Percentiles rank a stretch among this genome's conserved stretches.
Conservation (phyloP, 2,329 filamentous ascomycete genomes). For the Colletotrichum destructivum region DNA sequence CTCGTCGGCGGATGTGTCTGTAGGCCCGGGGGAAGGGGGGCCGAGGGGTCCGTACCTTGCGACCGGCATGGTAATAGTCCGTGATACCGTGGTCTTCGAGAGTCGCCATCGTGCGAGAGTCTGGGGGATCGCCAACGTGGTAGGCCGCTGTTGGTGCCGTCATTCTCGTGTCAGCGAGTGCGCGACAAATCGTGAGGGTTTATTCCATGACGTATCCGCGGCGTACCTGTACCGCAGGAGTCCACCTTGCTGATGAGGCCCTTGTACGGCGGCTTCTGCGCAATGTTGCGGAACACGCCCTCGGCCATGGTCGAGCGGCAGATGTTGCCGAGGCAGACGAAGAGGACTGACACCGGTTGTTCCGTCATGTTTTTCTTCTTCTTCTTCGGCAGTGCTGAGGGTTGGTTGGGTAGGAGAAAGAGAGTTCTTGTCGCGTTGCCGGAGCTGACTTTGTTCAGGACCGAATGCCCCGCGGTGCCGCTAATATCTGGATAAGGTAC, state of each 20-base stretch:
- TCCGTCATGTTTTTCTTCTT: constrained; percentile 52
- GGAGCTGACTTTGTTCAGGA: constrained; percentile 15
- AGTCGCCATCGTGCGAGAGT: constrained; percentile 87
- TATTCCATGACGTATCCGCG: constrained; percentile 37
- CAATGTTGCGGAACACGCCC: constrained; percentile 86
- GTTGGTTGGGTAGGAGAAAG: background rate
- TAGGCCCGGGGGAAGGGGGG: constrained; percentile 14
- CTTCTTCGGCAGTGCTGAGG: background rate
- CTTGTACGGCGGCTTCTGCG: constrained; percentile 72
- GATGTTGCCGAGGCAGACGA: constrained; percentile 98
- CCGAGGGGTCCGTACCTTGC: constrained; percentile 72
- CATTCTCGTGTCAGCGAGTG: constrained; percentile 20
- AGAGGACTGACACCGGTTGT: constrained; percentile 79
- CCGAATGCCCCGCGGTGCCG: constrained; percentile 31
- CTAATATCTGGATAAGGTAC: constrained; percentile 6
- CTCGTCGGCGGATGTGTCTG: background rate
- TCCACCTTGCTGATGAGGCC: constrained; percentile 79
- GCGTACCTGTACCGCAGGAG: constrained; percentile 84
- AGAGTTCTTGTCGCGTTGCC: constrained; percentile 26
- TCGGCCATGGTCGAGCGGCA: constrained; percentile 96
- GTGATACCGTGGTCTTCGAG: constrained; percentile 82
- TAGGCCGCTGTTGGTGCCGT: constrained; percentile 75
- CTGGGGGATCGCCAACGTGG: constrained; percentile 82
- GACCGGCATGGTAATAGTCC: constrained; percentile 82
- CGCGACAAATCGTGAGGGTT: constrained; percentile 1